Base-by-base conservation (phyloP, 2,329 filamentous ascomycete species). In the Fonsecaea pugnacius region DNA sequence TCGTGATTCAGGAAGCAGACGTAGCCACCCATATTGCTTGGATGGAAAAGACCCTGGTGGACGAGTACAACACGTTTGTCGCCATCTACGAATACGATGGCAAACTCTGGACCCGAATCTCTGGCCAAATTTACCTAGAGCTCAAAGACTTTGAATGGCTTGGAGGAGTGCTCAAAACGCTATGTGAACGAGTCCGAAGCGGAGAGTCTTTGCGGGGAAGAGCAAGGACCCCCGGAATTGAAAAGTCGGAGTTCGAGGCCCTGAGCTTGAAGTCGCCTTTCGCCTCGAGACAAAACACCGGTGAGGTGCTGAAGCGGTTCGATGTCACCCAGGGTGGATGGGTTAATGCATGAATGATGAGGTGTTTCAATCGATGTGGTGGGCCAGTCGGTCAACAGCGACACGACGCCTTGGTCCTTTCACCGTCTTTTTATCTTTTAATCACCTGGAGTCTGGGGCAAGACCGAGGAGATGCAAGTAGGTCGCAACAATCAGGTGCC, bases 91-190 rank as follows among this genome's bases (percentile, higher is more conserved):
- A 83, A 8, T 87, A 92, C 69, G 82, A 78, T 0, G 84, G 83
- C 0, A 81, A 82, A 59, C 84, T 88, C 74, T 96, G 90, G 90
- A 81, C 84, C 0, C 80, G 94, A 55, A 72, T 96, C 54, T 92
- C 90, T 73, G 91, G 86, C 14, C 92, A 96, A 80, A 84, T 95
- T 0, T 98, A 95, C 74, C 77, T 97, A n/a, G 91, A 91, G 30
- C 74, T 89, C 68, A 82, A 82, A 12, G 92, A 97, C 75, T 96
- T 95, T 73, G 85, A 89, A 73, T 91, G 85, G 84, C 83, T 84
- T 3, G 91, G 83, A 0, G 73, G 80, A 57, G 78, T 84, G 8
- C 75, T 95, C 71, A 84, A 85, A 73, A 78, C 80, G 36, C 70
- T 90, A 4, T 87, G 84, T 71, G 79, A 79, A 48, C 77, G 82